Percentiles rank a stretch among this genome's conserved stretches.
These are phyloP conservation scores for Casuarina cunninghamiana DNA, from an alignment of 306 rosid species.

Conservation along the genomic window DNA sequence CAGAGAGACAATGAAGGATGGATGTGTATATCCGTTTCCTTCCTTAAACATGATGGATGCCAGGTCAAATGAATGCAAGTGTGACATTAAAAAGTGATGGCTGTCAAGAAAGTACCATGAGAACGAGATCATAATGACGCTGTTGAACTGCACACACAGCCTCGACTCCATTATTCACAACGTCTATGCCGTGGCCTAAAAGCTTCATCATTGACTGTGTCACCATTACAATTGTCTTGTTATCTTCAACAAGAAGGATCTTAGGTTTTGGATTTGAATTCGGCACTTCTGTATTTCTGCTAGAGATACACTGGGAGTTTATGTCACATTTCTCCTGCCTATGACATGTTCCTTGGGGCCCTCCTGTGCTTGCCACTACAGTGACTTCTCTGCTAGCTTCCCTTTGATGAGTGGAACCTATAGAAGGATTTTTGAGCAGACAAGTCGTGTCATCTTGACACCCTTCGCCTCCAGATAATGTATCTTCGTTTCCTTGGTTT, in stretches of 20 bases:
- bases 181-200: slow-evolving; percentile 77
- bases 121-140: slow-evolving; percentile 58
- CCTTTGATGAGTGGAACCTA: slow-evolving; percentile 29
- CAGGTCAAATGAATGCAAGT: not conserved
- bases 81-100: not conserved
- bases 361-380: slow-evolving; percentile 28
- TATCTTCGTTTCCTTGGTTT: slow-evolving; percentile 29
- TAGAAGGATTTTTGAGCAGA: slow-evolving; percentile 35
- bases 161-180: slow-evolving; percentile 84
- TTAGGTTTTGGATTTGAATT: slow-evolving; percentile 47
- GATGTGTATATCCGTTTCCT: not conserved
- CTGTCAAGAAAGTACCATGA: slow-evolving; percentile 62
- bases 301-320: slow-evolving; percentile 30
- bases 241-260: slow-evolving; percentile 94
- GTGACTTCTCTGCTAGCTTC: slow-evolving; percentile 34
- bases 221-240: slow-evolving; percentile 90
- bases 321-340: slow-evolving; percentile 41
- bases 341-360: slow-evolving; percentile 36
- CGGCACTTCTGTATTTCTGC: slow-evolving; percentile 34
- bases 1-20: not conserved
- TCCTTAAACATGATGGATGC: not conserved
- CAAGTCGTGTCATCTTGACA: slow-evolving; percentile 31
- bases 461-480: slow-evolving; percentile 23
- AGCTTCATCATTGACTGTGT: slow-evolving; percentile 88
- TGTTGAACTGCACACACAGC: slow-evolving; percentile 73